These are phyloP conservation scores for Trichaptum fuscoviolaceum DNA, from an alignment of 768 basidiomycete genomes.

Conservation along the genomic window DNA sequence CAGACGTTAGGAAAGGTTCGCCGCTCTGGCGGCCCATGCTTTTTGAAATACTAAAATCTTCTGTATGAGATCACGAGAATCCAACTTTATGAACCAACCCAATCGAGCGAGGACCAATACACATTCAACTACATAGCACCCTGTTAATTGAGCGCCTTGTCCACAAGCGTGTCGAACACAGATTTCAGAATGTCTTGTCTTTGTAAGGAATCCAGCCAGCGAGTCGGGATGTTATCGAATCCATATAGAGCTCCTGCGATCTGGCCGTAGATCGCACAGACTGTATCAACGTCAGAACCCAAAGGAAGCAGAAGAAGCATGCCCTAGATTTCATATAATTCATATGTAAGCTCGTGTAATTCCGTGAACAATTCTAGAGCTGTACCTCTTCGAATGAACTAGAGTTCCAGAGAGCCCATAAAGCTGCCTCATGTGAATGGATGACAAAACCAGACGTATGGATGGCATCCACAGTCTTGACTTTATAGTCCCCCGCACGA, in stretches of 20 bases:
- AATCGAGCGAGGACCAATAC: no score
- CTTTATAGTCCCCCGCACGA: conserved; percentile 9
- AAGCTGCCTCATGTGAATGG: conserved; percentile 13
- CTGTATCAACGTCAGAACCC: conserved; percentile 15
- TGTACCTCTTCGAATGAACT: conserved; percentile 13
- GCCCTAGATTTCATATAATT: conserved; percentile 10
- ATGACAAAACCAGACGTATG: conserved; percentile 13
- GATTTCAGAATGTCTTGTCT: neutral
- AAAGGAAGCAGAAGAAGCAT: conserved; percentile 9
- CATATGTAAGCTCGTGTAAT: neutral
- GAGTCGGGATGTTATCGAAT: conserved; percentile 8
- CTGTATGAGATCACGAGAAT: no score
- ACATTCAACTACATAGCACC: no score
- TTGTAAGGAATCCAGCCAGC: conserved; percentile 9
- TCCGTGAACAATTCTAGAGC: neutral
- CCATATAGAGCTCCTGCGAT: conserved; percentile 13
- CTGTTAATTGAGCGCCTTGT: neutral
- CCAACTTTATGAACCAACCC: no score
- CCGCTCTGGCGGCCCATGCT: no score
- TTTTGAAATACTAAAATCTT: no score
- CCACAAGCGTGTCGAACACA: neutral
- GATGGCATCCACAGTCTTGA: conserved; percentile 8
- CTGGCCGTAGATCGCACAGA: conserved; percentile 13
- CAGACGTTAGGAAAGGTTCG: no score
- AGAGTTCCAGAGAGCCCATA: conserved; percentile 11